These are phyloP conservation scores for Mycena venus DNA, from an alignment of 768 basidiomycete genomes.

Conservation along the genomic window DNA sequence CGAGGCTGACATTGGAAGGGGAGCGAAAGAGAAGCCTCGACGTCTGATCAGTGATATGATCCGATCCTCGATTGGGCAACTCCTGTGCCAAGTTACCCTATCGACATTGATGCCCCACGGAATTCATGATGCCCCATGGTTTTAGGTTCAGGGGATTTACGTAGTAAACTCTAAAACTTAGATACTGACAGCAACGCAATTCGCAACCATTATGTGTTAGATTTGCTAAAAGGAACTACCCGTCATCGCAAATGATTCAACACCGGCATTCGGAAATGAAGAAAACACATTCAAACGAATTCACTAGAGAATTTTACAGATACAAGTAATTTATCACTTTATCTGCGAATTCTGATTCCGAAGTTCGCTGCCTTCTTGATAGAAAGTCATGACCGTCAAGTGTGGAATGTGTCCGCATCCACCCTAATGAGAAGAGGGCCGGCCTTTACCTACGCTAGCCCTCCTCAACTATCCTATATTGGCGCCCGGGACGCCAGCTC, in stretches of 20 bases:
- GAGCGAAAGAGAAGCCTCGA: neutral
- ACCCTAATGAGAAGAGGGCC: neutral
- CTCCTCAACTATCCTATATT: neutral
- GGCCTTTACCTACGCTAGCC: neutral
- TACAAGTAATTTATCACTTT: no score
- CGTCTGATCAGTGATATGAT: constrained; percentile 3
- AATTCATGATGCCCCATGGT: neutral
- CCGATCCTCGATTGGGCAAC: constrained; percentile 4
- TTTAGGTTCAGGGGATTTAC: neutral
- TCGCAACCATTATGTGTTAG: neutral
- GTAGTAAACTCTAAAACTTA: neutral
- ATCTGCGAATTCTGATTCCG: no score
- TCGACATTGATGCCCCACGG: neutral
- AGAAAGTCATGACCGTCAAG: no score
- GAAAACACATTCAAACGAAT: no score
- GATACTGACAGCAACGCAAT: neutral
- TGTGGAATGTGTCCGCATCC: no score
- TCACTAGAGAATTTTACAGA: no score
- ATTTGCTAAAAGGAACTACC: no score
- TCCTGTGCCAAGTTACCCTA: constrained; percentile 9
- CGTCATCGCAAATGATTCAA: no score
- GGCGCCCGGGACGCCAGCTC: no score
- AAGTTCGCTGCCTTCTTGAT: no score
- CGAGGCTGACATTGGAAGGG: constrained; percentile 10
- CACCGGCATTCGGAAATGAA: no score